Evolutionary conservation across 345 rosid species (phyloP).

Genomic region (Populus davidiana): DNA sequence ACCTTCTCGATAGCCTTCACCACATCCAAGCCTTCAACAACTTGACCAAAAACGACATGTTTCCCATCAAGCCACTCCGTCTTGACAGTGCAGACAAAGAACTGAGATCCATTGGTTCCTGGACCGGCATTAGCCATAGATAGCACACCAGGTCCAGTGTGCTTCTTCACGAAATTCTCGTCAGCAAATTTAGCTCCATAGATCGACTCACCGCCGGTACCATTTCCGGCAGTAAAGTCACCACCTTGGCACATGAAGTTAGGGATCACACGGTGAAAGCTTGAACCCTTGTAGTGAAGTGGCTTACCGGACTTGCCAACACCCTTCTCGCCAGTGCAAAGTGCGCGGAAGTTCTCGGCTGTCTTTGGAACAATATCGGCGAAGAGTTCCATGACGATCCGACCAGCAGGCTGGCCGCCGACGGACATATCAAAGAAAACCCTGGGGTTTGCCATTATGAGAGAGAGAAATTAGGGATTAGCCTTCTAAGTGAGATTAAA

Average conservation of each 20-base stretch:
- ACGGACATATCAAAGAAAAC: slow-evolving; percentile 32
- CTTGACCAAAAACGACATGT: slow-evolving; percentile 25
- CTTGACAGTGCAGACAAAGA: slow-evolving; percentile 23
- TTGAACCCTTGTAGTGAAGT: slow-evolving; percentile 26
- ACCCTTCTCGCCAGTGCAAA: slow-evolving; percentile 39
- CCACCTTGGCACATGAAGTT: slow-evolving; percentile 34
- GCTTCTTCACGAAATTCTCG: slow-evolving; percentile 31
- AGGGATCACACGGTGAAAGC: slow-evolving; percentile 31
- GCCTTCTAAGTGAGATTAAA: not conserved
- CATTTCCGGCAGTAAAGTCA: slow-evolving; percentile 30
- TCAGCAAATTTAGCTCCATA: slow-evolving; percentile 30
- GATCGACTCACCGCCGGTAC: slow-evolving; percentile 34
- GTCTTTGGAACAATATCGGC: slow-evolving; percentile 29
- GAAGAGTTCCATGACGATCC: slow-evolving; percentile 32
- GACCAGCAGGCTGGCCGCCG: slow-evolving; percentile 28
- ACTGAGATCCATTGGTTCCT: slow-evolving; percentile 34
- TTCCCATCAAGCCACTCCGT: slow-evolving; percentile 32
- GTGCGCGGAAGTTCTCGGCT: slow-evolving; percentile 38
- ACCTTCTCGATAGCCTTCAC: slow-evolving; percentile 25
- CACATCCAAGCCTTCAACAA: slow-evolving; percentile 23
- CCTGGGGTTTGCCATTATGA: slow-evolving; percentile 20
- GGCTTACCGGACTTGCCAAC: slow-evolving; percentile 25
- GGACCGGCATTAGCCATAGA: slow-evolving; percentile 35
- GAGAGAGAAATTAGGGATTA: not conserved
- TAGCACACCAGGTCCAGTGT: slow-evolving; percentile 28